Evolutionary conservation across 305 asterid species (phyloP), one percentile per base, ranked within the genome.

Genomic region (Euphrasia arctica): DNA sequence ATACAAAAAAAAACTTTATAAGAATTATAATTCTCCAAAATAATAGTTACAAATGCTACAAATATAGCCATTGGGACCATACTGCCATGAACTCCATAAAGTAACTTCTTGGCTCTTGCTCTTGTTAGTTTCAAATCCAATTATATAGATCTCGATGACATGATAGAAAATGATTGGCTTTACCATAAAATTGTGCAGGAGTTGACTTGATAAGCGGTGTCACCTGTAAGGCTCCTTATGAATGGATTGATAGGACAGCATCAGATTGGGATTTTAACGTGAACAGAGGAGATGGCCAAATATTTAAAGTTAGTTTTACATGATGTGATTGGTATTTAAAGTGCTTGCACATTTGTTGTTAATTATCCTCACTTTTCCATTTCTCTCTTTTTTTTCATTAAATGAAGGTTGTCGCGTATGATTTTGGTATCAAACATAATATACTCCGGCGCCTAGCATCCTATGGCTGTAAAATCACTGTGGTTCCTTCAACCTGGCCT

Each of bases 401-500:
- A 51, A 66, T 80, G 77, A 75, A 91, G 96, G 98, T 92, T 61
- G 90, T 89, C 64, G 98, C 94, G 54, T 92, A 89, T 80, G 98
- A 92, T 79, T 92, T 87, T 75, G 98, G 98, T 27, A 82, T 92
- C 74, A 92, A 92, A 75, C 92, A 85, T 12, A 92, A 92, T 68
- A 92, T 89, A 66, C 90, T 92, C 15, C 82, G 91, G 57, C 95
- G 98, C 39, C 73, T 92, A 63, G 96, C 96, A 54, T 92, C 98
- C 12, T 92, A 82, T 12, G 96, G 96, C 70, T 92, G 97, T 82
- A 84, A 83, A 79, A 84, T 89, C 78, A 85, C 95, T 2, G 96
- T 92, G 54, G 97, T 92, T 31, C 98, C 98, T 54, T 83, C 97
- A 57, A 82, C 93, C 14, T 92, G 88, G 89, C 95, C 96, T 34